These are phyloP conservation scores for Viola odorata DNA, from an alignment of 345 rosid genomes.

Conservation along the genomic window DNA sequence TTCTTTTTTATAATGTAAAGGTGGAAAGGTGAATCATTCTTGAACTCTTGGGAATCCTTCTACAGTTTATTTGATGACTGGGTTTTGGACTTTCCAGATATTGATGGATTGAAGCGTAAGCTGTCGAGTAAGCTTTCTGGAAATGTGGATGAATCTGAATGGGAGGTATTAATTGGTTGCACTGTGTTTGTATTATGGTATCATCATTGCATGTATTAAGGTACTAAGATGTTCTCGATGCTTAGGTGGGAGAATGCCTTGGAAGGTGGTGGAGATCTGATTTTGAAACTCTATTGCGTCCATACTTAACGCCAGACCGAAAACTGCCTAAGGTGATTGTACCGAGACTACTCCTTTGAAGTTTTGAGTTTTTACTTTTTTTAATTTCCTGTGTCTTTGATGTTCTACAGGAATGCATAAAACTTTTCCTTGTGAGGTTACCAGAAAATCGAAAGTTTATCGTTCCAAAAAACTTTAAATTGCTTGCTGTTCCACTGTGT, in stretches of 20 bases:
- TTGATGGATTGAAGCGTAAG: constrained; percentile 71
- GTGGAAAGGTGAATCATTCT: constrained; percentile 1
- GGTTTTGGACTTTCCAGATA: constrained; percentile 35
- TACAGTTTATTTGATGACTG: constrained; percentile 5
- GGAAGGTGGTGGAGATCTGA: constrained; percentile 92
- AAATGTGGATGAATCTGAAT: constrained; percentile 37
- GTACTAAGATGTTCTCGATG: constrained; percentile 2
- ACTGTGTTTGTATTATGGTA: neutral
- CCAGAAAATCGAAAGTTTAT: constrained; percentile 52
- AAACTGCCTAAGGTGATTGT: constrained; percentile 64
- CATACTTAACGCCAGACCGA: constrained; percentile 55
- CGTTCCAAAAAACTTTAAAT: constrained; percentile 70
- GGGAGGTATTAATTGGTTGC: constrained; percentile 48
- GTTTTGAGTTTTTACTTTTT: neutral
- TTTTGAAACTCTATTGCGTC: constrained; percentile 57
- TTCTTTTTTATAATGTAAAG: neutral
- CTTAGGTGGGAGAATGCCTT: constrained; percentile 70
- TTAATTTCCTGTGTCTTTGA: constrained; percentile 1
- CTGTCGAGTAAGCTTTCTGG: constrained; percentile 58
- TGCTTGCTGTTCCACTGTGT: constrained; percentile 81
- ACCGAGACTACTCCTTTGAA: constrained; percentile 4
- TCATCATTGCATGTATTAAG: constrained; percentile 5
- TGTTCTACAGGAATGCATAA: constrained; percentile 59
- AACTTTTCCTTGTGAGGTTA: constrained; percentile 67
- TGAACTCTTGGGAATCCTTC: neutral